phyloP scores from a whole-genome alignment of 768 basidiomycete species.

The Trichaptum fuscoviolaceum region DNA sequence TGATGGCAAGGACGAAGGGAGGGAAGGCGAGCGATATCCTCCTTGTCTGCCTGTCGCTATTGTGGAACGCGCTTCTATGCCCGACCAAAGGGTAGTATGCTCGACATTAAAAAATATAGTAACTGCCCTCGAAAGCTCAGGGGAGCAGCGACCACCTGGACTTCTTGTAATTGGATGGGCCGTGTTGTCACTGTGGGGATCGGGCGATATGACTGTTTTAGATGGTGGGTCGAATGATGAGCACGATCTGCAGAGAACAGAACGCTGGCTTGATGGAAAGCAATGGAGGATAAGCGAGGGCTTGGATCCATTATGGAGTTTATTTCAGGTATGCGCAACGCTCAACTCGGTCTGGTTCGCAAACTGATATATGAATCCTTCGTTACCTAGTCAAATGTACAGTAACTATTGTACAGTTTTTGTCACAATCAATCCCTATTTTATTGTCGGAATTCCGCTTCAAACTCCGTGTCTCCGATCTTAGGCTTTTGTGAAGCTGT shows the following conservation, averaged over 20 bases:
- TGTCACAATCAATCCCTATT: not conserved
- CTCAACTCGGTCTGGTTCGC: not conserved
- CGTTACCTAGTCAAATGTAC: not conserved
- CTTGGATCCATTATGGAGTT: slow-evolving; percentile 39
- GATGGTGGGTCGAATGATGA: slow-evolving; percentile 45
- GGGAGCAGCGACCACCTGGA: slow-evolving; percentile 90
- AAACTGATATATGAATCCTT: not conserved
- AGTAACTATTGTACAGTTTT: not conserved
- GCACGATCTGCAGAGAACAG: slow-evolving; percentile 43
- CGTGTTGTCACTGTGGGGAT: slow-evolving; percentile 67
- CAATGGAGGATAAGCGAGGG: slow-evolving; percentile 67
- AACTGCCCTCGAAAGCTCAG: slow-evolving; percentile 62
- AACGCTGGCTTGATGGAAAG: slow-evolving; percentile 54
- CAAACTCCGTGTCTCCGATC: not conserved
- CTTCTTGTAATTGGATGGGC: slow-evolving; percentile 97
- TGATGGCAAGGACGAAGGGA: slow-evolving; percentile 33
- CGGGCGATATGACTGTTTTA: slow-evolving; percentile 67
- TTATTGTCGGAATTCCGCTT: not conserved
- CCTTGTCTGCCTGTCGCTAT: slow-evolving; percentile 79
- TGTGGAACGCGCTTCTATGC: slow-evolving; percentile 90
- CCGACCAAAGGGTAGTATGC: slow-evolving; percentile 81
- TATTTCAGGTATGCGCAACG: not conserved
- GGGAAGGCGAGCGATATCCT: slow-evolving; percentile 64
- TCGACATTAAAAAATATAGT: slow-evolving; percentile 74
- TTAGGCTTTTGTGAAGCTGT: not conserved